Evolutionary conservation across 2,329 filamentous ascomycete genomes (phyloP).

Genomic region (Colletotrichum tamarilloi): DNA sequence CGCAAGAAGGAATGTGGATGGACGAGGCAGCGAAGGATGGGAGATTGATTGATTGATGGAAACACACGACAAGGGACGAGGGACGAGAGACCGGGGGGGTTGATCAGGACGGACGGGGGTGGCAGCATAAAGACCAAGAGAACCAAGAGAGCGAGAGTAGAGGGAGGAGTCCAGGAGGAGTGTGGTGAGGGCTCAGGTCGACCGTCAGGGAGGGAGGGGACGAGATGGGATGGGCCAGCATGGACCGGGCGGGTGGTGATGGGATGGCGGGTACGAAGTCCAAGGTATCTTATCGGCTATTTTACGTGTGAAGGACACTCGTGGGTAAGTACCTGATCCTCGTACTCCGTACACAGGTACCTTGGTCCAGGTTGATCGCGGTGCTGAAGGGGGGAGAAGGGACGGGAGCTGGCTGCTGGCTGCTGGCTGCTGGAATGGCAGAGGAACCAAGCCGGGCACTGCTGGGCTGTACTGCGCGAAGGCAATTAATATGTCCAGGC

Average conservation of each 20-base stretch:
- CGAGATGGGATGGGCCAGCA: conserved; percentile 24
- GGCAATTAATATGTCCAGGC: conserved; percentile 21
- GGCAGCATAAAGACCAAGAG: conserved; percentile 15
- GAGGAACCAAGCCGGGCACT: conserved; percentile 16
- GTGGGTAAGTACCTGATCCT: background rate
- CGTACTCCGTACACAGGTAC: no score
- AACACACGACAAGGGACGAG: conserved; percentile 36
- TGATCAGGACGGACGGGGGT: conserved; percentile 17
- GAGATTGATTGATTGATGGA: conserved; percentile 39
- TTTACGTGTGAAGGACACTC: background rate
- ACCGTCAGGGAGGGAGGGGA: background rate
- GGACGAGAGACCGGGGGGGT: conserved; percentile 10
- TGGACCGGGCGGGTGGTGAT: conserved; percentile 9
- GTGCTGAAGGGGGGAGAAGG: background rate
- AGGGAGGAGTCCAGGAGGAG: background rate
- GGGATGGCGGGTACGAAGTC: background rate
- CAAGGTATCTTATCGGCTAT: background rate
- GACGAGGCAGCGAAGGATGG: conserved; percentile 34
- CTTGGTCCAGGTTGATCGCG: background rate
- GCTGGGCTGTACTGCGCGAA: conserved; percentile 4
- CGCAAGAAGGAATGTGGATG: conserved; percentile 38
- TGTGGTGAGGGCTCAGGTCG: background rate
- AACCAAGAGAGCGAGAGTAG: background rate
- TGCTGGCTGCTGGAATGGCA: conserved; percentile 19
- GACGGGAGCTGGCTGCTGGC: conserved; percentile 1